Conservation (phyloP, 495 filamentous ascomycete genomes). For the Delitschia confertaspora region DNA sequence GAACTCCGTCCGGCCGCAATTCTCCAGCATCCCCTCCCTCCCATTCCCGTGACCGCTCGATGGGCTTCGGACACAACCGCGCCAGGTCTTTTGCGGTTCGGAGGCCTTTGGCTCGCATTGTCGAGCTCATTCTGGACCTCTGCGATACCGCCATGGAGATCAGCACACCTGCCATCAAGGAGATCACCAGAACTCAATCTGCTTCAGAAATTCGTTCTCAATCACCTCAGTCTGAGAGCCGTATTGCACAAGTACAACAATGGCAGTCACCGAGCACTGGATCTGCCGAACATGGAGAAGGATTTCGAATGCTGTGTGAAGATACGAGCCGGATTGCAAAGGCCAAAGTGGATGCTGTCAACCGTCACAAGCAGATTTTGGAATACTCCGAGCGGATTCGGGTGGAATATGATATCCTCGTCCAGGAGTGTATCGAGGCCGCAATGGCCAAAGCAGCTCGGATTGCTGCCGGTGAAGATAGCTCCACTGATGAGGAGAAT, state of each 20-base stretch:
- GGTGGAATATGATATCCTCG: constrained; percentile 78
- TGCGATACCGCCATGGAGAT: constrained; percentile 96
- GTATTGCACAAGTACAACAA: constrained; percentile 83
- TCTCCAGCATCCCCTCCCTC: constrained; percentile 59
- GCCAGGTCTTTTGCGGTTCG: constrained; percentile 80
- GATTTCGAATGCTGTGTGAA: constrained; percentile 72
- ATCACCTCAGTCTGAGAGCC: constrained; percentile 88
- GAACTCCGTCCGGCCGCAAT: constrained; percentile 51
- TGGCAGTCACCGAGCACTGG: constrained; percentile 91
- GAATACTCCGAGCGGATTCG: constrained; percentile 96
- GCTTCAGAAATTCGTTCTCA: constrained; percentile 68
- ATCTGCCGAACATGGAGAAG: constrained; percentile 89
- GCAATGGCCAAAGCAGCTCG: constrained; percentile 83
- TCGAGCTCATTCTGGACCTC: constrained; percentile 86
- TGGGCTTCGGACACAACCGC: constrained; percentile 61
- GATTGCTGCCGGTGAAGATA: constrained; percentile 76
- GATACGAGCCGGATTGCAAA: constrained; percentile 78
- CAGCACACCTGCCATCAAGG: constrained; percentile 84
- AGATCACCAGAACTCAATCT: constrained; percentile 51
- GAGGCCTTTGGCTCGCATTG: constrained; percentile 79
- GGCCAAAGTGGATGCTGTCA: constrained; percentile 84
- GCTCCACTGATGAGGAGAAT: constrained; percentile 53
- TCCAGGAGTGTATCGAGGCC: constrained; percentile 89
- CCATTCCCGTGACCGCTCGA: constrained; percentile 73
- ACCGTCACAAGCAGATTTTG: constrained; percentile 83